Percentiles rank a stretch among this genome's conserved stretches.
Evolutionary conservation across 2,329 filamentous ascomycete genomes (phyloP).

Genomic region (Metarhizium guizhouense): DNA sequence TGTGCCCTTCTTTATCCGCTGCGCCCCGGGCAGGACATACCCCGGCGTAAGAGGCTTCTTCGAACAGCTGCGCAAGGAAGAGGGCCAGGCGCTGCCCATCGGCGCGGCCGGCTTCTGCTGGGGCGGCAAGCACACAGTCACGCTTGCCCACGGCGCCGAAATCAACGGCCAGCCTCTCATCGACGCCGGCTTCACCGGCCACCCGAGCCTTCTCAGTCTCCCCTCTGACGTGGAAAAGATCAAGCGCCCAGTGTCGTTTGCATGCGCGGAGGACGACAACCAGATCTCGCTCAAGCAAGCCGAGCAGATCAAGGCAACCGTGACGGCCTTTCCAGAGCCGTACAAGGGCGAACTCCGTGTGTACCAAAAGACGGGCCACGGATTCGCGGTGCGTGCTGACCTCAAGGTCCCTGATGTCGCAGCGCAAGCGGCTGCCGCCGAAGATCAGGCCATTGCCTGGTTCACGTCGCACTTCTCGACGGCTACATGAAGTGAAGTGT

Average conservation of each 20-base stretch:
- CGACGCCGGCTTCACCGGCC: conserved; percentile 42
- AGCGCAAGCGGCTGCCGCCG: conserved; percentile 19
- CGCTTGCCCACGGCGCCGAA: conserved; percentile 32
- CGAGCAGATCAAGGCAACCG: conserved; percentile 22
- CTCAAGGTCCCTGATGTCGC: conserved; percentile 14
- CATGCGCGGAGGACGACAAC: conserved; percentile 35
- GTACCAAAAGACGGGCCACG: conserved; percentile 31
- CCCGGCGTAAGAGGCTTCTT: conserved; percentile 29
- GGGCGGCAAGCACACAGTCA: conserved; percentile 47
- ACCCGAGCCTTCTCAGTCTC: conserved; percentile 39
- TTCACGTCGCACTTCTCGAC: conserved; percentile 18
- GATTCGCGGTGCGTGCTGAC: conserved; percentile 29
- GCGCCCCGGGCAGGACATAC: conserved; percentile 19
- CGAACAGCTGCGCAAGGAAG: conserved; percentile 24
- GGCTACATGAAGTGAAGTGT: not conserved
- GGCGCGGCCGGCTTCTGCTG: conserved; percentile 54
- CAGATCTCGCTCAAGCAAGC: conserved; percentile 23
- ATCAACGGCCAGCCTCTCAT: conserved; percentile 30
- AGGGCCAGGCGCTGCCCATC: conserved; percentile 24
- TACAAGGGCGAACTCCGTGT: conserved; percentile 26
- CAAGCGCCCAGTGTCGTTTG: conserved; percentile 34
- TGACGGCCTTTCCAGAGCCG: conserved; percentile 23
- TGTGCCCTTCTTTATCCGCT: conserved; percentile 24
- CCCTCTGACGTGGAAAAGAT: conserved; percentile 38
- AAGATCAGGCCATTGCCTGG: conserved; percentile 25